phyloP scores from a whole-genome alignment of 164 flowering plant species.

The Aristolochia contorta region DNA sequence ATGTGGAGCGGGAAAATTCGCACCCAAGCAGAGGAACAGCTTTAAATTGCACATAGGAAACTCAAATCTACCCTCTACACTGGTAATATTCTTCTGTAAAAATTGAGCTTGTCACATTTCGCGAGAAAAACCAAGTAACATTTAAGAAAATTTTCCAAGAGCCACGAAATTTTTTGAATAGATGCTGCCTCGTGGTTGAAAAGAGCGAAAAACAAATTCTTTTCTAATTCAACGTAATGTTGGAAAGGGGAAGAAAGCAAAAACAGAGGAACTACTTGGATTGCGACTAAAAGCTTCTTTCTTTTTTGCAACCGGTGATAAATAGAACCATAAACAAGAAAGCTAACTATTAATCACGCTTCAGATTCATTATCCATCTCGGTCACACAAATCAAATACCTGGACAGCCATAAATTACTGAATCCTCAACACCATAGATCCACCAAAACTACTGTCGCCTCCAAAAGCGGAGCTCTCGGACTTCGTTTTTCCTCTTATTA shows the following conservation, averaged over 20 bases:
- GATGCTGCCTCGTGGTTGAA: too few relatives aligned
- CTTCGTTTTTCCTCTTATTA: background rate
- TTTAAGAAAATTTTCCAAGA: background rate
- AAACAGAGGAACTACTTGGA: too few relatives aligned
- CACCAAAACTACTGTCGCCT: background rate
- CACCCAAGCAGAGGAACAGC: background rate
- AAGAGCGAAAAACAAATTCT: too few relatives aligned
- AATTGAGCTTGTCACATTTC: background rate
- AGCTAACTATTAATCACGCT: too few relatives aligned
- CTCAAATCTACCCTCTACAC: background rate
- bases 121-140: background rate
- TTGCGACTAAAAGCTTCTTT: too few relatives aligned
- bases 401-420: constrained; percentile 7
- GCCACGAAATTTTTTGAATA: background rate
- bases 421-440: background rate
- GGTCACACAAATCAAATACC: constrained; percentile 7
- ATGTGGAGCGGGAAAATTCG: background rate
- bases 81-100: too few relatives aligned
- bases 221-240: too few relatives aligned
- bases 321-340: too few relatives aligned
- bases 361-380: too few relatives aligned
- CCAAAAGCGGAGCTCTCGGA: background rate
- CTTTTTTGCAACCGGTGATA: too few relatives aligned
- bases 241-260: too few relatives aligned
- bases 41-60: background rate